Evolutionary conservation across 371 early-diverging fungal species (phyloP).

Genomic region (Capniomyces stellatus): DNA sequence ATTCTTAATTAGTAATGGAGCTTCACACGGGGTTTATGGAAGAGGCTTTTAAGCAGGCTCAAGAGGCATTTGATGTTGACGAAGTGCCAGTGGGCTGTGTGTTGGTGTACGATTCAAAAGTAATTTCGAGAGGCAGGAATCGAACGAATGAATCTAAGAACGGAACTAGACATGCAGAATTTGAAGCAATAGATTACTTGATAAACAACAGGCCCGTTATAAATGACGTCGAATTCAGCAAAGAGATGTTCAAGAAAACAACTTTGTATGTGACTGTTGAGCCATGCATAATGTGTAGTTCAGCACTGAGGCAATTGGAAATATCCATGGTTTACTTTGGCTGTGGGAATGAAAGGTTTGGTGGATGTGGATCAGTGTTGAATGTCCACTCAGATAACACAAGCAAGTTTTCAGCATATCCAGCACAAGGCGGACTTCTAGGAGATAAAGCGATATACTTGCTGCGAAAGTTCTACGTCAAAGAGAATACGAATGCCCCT

Average conservation of each 20-base stretch:
- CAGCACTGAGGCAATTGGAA: constrained; percentile 60
- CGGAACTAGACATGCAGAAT: constrained; percentile 84
- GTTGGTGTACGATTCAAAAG: constrained; percentile 46
- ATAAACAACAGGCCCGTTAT: constrained; percentile 6
- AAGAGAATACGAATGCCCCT: constrained; percentile 77
- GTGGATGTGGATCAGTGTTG: constrained; percentile 84
- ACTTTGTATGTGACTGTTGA: constrained; percentile 95
- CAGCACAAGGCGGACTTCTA: constrained; percentile 46
- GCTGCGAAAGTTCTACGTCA: constrained; percentile 73
- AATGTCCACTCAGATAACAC: constrained; percentile 17
- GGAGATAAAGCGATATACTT: constrained; percentile 69
- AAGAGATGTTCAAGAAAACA: constrained; percentile 31
- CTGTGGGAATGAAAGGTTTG: constrained; percentile 86
- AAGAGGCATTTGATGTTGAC: constrained; percentile 61
- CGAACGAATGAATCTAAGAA: constrained; percentile 71
- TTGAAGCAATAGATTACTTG: constrained; percentile 72
- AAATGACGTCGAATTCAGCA: constrained; percentile 2
- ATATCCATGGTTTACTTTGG: constrained; percentile 74
- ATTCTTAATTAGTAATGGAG: no score
- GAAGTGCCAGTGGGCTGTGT: constrained; percentile 99
- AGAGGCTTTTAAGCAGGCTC: constrained; percentile 32
- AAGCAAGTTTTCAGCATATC: constrained; percentile 22
- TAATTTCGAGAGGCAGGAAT: constrained; percentile 64
- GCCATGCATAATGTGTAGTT: constrained; percentile 98
- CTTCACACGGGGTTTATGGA: constrained; percentile 14